Conservation (phyloP, 2,329 filamentous ascomycete species). For the Pyrenophora teres region DNA sequence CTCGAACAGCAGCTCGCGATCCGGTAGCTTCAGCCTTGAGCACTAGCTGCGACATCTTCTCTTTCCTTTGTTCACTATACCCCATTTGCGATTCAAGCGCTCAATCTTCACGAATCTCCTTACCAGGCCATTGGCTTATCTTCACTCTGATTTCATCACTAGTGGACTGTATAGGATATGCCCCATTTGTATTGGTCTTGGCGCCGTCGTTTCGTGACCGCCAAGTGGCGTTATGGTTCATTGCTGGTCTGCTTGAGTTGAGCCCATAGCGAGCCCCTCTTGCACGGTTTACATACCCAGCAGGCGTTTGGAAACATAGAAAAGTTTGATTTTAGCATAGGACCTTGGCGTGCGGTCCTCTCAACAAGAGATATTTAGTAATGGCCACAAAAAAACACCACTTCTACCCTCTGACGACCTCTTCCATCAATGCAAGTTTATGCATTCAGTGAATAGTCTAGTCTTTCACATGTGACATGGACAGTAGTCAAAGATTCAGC, state of each 20-base stretch:
- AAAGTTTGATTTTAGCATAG: conserved; percentile 1
- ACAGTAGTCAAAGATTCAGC: too few relatives aligned
- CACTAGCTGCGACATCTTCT: background rate
- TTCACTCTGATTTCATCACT: conserved; percentile 20
- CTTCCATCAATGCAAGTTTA: background rate
- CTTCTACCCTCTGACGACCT: background rate
- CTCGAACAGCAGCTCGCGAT: conserved; percentile 30
- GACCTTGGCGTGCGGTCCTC: background rate
- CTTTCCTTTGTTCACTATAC: conserved; percentile 5
- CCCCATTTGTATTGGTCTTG: conserved; percentile 14
- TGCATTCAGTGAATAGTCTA: background rate
- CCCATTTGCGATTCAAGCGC: conserved; percentile 8
- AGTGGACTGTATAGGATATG: conserved; percentile 35
- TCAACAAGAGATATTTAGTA: conserved; percentile 7
- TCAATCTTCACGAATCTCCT: conserved; percentile 27
- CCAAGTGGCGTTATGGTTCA: conserved; percentile 10
- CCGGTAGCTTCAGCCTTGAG: conserved; percentile 31
- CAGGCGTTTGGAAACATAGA: conserved; percentile 5
- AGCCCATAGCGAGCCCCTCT: conserved; percentile 18
- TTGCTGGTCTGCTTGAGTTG: conserved; percentile 17
- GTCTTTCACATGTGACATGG: too few relatives aligned
- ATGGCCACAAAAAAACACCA: conserved; percentile 3
- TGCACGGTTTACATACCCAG: conserved; percentile 12
- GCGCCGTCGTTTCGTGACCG: conserved; percentile 10
- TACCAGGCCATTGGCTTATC: conserved; percentile 22